A percentile compares a stretch with the other conserved stretches of the same genome.
phyloP scores from a whole-genome alignment of 75 land plant genomes.

The Pinus albicaulis region DNA sequence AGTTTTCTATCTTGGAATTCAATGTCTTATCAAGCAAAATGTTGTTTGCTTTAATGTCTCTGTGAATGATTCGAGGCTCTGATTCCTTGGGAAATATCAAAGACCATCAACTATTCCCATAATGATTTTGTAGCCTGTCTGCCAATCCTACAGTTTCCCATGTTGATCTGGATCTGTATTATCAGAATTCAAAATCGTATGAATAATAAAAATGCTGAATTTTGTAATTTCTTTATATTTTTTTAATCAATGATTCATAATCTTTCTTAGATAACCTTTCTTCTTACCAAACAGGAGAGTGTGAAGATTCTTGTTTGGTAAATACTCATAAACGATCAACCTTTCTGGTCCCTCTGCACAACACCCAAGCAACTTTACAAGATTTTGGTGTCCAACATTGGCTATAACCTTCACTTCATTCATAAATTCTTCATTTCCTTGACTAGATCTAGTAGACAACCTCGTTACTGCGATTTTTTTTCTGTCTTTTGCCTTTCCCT shows the following conservation, averaged over 20 bases:
- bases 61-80: neutral
- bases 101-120: neutral
- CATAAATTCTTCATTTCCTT: slow-evolving; percentile 28
- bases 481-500: slow-evolving; percentile 31
- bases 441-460: slow-evolving; percentile 17
- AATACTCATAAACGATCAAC: slow-evolving; percentile 35
- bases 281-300: neutral
- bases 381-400: slow-evolving; percentile 27
- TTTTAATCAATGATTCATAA: neutral
- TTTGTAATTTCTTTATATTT: neutral
- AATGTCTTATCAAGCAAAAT: slow-evolving; percentile 15
- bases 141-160: neutral
- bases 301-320: slow-evolving; percentile 33
- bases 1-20: slow-evolving; percentile 18
- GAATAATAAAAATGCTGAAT: too few species aligned
- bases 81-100: neutral
- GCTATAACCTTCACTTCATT: slow-evolving; percentile 24
- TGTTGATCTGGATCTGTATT: neutral
- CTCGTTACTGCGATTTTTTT: slow-evolving; percentile 21
- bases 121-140: neutral
- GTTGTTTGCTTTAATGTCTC: slow-evolving; percentile 21
- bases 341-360: slow-evolving; percentile 25
- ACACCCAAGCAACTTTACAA: slow-evolving; percentile 34
- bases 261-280: neutral
- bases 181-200: neutral